phyloP scores from a whole-genome alignment of 139 green algal species.

The Coccomyxa sp. region DNA sequence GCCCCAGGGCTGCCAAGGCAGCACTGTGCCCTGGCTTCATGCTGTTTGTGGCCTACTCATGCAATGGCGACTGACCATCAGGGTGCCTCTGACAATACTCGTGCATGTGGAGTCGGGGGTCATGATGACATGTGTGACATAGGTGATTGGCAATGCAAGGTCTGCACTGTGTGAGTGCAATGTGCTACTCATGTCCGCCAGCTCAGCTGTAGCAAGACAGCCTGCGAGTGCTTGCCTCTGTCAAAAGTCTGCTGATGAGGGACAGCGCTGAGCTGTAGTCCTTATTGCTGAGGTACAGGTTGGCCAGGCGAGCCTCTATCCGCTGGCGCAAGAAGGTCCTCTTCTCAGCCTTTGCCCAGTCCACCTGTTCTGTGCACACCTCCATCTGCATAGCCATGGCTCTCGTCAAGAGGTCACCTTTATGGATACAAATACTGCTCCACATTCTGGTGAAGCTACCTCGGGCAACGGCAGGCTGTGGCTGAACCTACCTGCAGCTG shows the following conservation, averaged over 20 bases:
- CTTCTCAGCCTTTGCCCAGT: constrained; percentile 92
- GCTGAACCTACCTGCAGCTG: constrained; percentile 69
- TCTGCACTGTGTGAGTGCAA: too few species aligned
- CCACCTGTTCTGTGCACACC: constrained; percentile 92
- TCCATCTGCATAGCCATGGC: constrained; percentile 54
- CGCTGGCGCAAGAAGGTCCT: constrained; percentile 94
- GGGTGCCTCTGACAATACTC: too few species aligned
- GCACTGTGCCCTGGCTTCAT: too few species aligned
- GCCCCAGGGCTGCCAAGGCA: too few species aligned
- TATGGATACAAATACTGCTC: neutral
- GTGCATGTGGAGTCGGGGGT: too few species aligned
- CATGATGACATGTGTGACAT: too few species aligned
- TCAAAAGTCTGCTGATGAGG: constrained; percentile 81
- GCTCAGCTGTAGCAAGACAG: too few species aligned
- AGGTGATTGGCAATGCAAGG: too few species aligned
- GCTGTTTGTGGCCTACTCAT: too few species aligned
- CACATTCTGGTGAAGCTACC: neutral
- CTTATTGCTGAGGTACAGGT: constrained; percentile 73
- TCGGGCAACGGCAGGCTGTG: neutral
- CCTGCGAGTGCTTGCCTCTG: constrained; percentile 59
- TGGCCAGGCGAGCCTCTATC: constrained; percentile 89
- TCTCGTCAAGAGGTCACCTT: too few species aligned
- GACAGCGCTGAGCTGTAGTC: constrained; percentile 76
- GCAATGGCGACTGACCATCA: too few species aligned
- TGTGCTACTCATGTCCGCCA: too few species aligned